phyloP scores from a whole-genome alignment of 768 basidiomycete genomes.

The Xerocomellus amylosporus region DNA sequence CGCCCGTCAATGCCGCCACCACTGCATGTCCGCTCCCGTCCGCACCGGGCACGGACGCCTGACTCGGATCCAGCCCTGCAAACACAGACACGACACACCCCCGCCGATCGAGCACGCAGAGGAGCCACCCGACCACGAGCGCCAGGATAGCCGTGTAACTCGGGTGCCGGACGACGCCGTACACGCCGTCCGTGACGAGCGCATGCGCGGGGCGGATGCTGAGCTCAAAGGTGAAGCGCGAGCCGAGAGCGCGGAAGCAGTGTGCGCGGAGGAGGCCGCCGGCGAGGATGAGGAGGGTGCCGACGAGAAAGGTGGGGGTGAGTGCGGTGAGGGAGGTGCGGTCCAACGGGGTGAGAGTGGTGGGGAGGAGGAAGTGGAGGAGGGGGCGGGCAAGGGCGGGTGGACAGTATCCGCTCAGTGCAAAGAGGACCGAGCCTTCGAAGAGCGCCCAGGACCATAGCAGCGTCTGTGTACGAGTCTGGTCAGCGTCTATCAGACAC shows the following conservation, averaged over 20 bases:
- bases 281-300: constrained; percentile 1
- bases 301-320: constrained; percentile 10
- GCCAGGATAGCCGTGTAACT: constrained; percentile 16
- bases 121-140: not conserved
- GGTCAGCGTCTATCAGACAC: not conserved
- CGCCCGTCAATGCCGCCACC: not conserved
- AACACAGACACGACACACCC: constrained; percentile 3
- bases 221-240: constrained; percentile 28
- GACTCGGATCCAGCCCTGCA: not conserved
- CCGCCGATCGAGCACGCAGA: constrained; percentile 7
- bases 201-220: constrained; percentile 16
- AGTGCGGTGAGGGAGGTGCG: constrained; percentile 8
- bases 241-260: constrained; percentile 23
- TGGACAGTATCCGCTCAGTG: not conserved
- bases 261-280: constrained; percentile 12
- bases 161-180: constrained; percentile 32
- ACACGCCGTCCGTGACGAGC: constrained; percentile 28
- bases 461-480: not conserved
- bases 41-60: not conserved
- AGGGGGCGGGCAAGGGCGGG: not conserved
- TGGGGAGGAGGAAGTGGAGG: not conserved
- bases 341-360: not conserved
- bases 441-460: constrained; percentile 5
- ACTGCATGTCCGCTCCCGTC: no score
- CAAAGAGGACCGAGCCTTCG: constrained; percentile 1